Base-by-base conservation (phyloP, 2,329 filamentous ascomycete genomes). In the Hymenoscyphus repandus region DNA sequence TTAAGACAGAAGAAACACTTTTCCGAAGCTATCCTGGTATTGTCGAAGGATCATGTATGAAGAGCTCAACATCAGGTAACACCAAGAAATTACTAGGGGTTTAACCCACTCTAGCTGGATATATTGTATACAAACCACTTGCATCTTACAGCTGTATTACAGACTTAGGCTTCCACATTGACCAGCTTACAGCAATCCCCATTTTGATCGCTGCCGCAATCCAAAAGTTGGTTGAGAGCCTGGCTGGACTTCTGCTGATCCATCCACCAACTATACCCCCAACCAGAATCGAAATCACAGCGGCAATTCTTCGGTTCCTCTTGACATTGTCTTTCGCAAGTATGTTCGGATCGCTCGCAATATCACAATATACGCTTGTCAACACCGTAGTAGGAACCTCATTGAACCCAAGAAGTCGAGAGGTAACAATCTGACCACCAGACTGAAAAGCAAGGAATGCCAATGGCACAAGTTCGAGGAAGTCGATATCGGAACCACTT, bases 341-440 rank as follows among this genome's bases (percentile, higher is more conserved):
- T n/a, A 82, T 54, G 7, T 72, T 70, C 9, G 74, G 69, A 61
- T 90, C 86, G 1, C 83, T 86, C 59, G 89, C 89, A 17, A 92
- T 64, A 65, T 92, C 88, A 64, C 86, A 90, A 70, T 91, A 92
- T 55, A 88, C 83, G 64, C 85, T 90, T 1, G 88, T 92, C 52
- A 93, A 69, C 2, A 91, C 88, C 13, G 90, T 87, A 54, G 85
- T 90, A 0, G 87, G 90, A 17, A 92, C 70, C 2, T 83, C 80
- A 51, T 82, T 83, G 63, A 83, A 85, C 60, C 82, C 78, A 53
- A 92, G 68, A 0, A 85, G 82, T 3, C 87, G 72, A 60, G 84
- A 88, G 0, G 80, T 80, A n/a, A 90, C 83, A 1, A 87, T 86
- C 65, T 92, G 88, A 0, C 87, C 88, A 49, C 84, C 85, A 56